Evolutionary conservation across 805 yeast genomes (phyloP).

Genomic region (Metschnikowia kofuensis): DNA sequence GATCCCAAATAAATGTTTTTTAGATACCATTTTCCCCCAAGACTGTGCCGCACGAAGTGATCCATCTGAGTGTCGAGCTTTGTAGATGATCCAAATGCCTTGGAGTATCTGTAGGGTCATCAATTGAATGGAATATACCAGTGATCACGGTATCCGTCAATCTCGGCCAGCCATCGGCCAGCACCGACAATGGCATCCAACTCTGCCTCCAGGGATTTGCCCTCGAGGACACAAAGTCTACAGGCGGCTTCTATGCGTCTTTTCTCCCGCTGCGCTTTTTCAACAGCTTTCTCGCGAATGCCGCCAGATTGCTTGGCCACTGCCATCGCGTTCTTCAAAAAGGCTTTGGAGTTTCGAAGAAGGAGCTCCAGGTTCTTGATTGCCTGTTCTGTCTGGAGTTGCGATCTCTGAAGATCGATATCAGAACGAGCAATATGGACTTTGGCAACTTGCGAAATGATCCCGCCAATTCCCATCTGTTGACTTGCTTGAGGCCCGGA

Average conservation of each 20-base stretch:
- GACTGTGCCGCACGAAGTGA: neutral
- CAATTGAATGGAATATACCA: slow-evolving; percentile 25
- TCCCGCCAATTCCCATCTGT: slow-evolving; percentile 27
- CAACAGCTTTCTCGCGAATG: slow-evolving; percentile 44
- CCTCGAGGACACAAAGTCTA: slow-evolving; percentile 46
- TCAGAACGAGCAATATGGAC: slow-evolving; percentile 51
- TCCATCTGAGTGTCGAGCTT: neutral
- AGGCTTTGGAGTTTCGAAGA: slow-evolving; percentile 37
- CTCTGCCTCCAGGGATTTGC: slow-evolving; percentile 9
- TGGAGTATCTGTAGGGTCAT: neutral
- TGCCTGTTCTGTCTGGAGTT: slow-evolving; percentile 27
- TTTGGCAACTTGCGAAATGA: slow-evolving; percentile 38
- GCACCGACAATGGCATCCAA: slow-evolving; percentile 24
- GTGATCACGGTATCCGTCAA: slow-evolving; percentile 22
- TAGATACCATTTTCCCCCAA: neutral
- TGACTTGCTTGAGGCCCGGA: slow-evolving; percentile 1
- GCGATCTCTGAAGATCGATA: slow-evolving; percentile 49
- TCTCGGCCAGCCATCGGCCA: slow-evolving; percentile 28
- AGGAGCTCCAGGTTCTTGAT: slow-evolving; percentile 29
- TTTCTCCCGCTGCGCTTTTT: slow-evolving; percentile 41
- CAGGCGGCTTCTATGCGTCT: slow-evolving; percentile 43
- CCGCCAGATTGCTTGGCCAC: slow-evolving; percentile 49
- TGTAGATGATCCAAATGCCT: neutral
- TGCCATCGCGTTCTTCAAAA: slow-evolving; percentile 46
- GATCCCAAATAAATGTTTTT: too few species aligned